A percentile compares a stretch with the other conserved stretches of the same genome.
Evolutionary conservation across 352 stramenopile genomes (phyloP).

Genomic region (Globisporangium acanthophoron): DNA sequence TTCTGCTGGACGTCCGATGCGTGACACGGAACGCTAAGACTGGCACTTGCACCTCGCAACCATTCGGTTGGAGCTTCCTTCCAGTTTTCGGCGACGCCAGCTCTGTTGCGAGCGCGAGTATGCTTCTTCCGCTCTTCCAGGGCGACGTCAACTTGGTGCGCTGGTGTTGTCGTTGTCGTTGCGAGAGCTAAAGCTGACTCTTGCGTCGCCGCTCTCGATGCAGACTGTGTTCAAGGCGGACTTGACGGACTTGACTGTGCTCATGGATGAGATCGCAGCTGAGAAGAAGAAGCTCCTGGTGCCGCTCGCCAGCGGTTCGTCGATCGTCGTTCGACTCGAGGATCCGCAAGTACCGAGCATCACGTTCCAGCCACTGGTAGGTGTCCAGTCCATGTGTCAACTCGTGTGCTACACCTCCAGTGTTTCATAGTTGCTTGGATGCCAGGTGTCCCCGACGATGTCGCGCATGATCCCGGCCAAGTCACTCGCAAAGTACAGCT

Average conservation of each 20-base stretch:
- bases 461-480: conserved; percentile 46
- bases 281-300: conserved; percentile 40
- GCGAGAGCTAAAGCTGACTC: not conserved
- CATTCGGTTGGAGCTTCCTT: conserved; percentile 63
- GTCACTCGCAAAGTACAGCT: conserved; percentile 34
- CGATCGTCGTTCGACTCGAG: conserved; percentile 59
- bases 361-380: conserved; percentile 32
- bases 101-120: conserved; percentile 26
- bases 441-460: conserved; percentile 19
- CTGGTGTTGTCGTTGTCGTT: conserved; percentile 15
- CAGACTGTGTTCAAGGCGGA: conserved; percentile 33
- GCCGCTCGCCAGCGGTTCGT: conserved; percentile 35
- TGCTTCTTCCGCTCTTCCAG: conserved; percentile 58
- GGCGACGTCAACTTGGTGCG: conserved; percentile 59
- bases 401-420: not conserved
- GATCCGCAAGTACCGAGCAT: conserved; percentile 46
- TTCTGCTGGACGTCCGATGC: conserved; percentile 58
- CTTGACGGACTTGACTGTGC: conserved; percentile 11
- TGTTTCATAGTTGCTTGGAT: not conserved
- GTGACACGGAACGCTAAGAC: conserved; percentile 41
- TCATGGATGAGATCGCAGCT: conserved; percentile 35
- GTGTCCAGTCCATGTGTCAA: conserved; percentile 3
- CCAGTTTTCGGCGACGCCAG: conserved; percentile 34
- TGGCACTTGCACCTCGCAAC: conserved; percentile 32
- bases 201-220: not conserved